Evolutionary conservation across 768 basidiomycete species (phyloP).

Genomic region (Stropharia rugosoannulata): DNA sequence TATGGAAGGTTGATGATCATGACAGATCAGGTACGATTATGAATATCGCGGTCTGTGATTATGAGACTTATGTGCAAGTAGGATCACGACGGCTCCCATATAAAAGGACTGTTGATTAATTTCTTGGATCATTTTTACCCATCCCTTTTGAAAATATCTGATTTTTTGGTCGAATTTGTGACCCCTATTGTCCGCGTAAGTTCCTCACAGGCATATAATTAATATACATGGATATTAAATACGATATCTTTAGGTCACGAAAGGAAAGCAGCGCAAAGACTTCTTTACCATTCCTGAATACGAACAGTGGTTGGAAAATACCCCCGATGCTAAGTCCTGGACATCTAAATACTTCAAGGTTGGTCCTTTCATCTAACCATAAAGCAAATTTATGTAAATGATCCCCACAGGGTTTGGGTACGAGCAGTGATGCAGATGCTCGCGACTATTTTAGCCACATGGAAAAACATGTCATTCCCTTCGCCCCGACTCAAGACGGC

Average conservation of each 20-base stretch:
- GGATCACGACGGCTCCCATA: constrained; percentile 99
- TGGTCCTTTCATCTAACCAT: constrained; percentile 12
- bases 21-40: constrained; percentile 87
- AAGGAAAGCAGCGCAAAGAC: constrained; percentile 74
- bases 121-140: constrained; percentile 97
- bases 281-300: constrained; percentile 99
- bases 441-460: constrained; percentile 92
- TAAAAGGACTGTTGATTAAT: constrained; percentile 99
- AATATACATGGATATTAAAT: background rate
- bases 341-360: constrained; percentile 97
- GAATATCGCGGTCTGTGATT: background rate
- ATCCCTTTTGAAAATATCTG: constrained; percentile 84
- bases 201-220: constrained; percentile 4
- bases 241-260: constrained; percentile 53
- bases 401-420: constrained; percentile 82
- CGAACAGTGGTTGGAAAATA: constrained; percentile 85
- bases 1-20: constrained; percentile 99
- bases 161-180: constrained; percentile 96
- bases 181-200: constrained; percentile 95
- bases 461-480: constrained; percentile 93
- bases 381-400: background rate
- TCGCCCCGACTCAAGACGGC: constrained; percentile 74
- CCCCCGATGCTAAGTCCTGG: constrained; percentile 80
- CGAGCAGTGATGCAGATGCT: constrained; percentile 86
- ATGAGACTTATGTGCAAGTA: constrained; percentile 26